Evolutionary conservation across 306 rosid species (phyloP), one percentile per base, ranked within the genome.

Genomic region (Cicer cuneatum): DNA sequence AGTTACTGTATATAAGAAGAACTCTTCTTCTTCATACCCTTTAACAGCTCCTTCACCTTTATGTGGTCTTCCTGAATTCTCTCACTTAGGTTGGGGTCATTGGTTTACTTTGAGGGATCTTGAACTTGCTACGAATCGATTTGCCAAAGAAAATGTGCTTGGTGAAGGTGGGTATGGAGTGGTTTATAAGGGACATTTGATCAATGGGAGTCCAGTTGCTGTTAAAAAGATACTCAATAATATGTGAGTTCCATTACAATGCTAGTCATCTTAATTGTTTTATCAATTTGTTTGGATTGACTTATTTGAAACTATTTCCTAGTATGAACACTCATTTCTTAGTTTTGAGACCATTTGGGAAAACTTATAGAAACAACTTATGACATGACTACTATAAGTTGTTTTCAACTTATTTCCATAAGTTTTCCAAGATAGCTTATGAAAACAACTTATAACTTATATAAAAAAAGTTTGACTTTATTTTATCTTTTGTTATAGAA

Each of bases 111-210:
- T 93, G 68, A 84, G 98, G 78, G 98, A 93, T 83, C 96, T 93
- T 73, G 94, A 91, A 73, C 85, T 85, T 40, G 98, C 97, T 5
- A 93, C 98, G 5, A 89, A 81, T 60, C 88, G 89, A 6, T 93
- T 93, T 78, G 80, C 94, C 3, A 90, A 89, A 75, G 96, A 91
- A 15, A 88, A 89, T 71, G 87, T 93, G 33, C 72, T 93, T 0
- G 98, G 98, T 18, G 98, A 93, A 83, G 98, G 98, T n/a, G 98
- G 98, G 19, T 93, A 93, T 75, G 98, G 98, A 78, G 81, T 93
- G 62, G 98, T 93, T 66, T 93, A 89, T 67, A 73, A 62, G 76
- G 98, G 98, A 33, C 80, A 89, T 58, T 83, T 93, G 85, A 79
- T 88, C 59, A 93, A 93, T 84, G 98, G 98, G 40, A 88, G 87